Conservation (phyloP, 1,284 basidiomycete species). For the Baeospora myosura region DNA sequence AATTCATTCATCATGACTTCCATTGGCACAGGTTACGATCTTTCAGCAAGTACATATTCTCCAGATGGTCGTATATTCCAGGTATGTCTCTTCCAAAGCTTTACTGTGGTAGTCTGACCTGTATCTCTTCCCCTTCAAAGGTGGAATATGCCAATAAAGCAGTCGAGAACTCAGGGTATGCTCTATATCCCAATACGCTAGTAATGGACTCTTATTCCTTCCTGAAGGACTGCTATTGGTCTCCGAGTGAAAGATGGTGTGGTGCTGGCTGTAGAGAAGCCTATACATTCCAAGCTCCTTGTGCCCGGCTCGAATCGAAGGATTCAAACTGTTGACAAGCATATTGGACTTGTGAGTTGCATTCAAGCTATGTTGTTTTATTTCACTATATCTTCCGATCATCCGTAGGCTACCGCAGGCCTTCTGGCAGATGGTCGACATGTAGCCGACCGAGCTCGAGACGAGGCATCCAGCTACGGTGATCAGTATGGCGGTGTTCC, state of each 20-base stretch:
- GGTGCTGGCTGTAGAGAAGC: constrained; percentile 93
- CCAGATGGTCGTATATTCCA: constrained; percentile 98
- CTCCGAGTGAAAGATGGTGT: constrained; percentile 91
- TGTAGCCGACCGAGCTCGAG: constrained; percentile 77
- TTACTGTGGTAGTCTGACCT: constrained; percentile 11
- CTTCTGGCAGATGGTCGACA: constrained; percentile 92
- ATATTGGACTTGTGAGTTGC: constrained; percentile 77
- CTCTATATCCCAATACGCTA: constrained; percentile 2
- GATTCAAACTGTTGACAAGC: constrained; percentile 89
- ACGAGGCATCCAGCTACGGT: constrained; percentile 77
- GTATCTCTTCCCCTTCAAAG: constrained; percentile 32
- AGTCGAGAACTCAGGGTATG: constrained; percentile 92
- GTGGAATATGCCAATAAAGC: constrained; percentile 99
- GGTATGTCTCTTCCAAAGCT: constrained; percentile 36
- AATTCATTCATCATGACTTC: constrained; percentile 70
- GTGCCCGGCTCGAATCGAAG: constrained; percentile 90
- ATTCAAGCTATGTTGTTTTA: constrained; percentile 3
- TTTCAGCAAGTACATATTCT: constrained; percentile 96
- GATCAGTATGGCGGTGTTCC: constrained; percentile 72
- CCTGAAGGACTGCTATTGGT: constrained; percentile 84
- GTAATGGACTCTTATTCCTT: constrained; percentile 3
- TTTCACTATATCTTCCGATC: not conserved
- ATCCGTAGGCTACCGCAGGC: constrained; percentile 78
- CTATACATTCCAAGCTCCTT: constrained; percentile 95
- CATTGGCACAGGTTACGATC: constrained; percentile 97